These are phyloP conservation scores for Yamadazyma scolyti DNA, from an alignment of 805 yeast genomes.

Conservation along the genomic window DNA sequence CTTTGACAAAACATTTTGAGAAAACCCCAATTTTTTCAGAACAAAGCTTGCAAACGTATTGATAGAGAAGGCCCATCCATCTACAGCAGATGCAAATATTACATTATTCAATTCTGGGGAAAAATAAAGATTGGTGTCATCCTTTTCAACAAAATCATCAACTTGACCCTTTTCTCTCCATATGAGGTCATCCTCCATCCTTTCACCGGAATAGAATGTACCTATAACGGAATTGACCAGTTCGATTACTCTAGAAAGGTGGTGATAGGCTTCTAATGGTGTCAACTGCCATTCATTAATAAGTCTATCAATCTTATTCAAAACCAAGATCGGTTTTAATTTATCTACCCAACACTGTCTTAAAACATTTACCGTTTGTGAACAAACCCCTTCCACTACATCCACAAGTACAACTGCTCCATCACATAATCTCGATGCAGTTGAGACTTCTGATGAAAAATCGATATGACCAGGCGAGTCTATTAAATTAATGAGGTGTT, in stretches of 20 bases:
- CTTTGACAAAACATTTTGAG: constrained; percentile 70
- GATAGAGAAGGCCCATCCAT: constrained; percentile 97
- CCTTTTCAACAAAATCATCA: constrained; percentile 64
- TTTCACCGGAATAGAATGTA: constrained; percentile 85
- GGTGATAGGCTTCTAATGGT: constrained; percentile 81
- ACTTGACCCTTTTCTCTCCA: constrained; percentile 66
- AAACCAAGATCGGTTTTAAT: constrained; percentile 78
- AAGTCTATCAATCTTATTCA: constrained; percentile 88
- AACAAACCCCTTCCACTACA: constrained; percentile 97
- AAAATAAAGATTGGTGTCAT: constrained; percentile 80
- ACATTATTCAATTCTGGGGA: constrained; percentile 87
- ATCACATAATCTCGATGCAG: constrained; percentile 93
- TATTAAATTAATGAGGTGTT: constrained; percentile 83
- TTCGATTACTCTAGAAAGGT: constrained; percentile 74
- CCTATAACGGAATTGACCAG: constrained; percentile 96
- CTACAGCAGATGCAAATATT: constrained; percentile 84
- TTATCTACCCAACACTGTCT: constrained; percentile 96
- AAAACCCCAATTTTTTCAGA: constrained; percentile 80
- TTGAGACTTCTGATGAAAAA: constrained; percentile 92
- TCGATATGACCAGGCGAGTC: constrained; percentile 99
- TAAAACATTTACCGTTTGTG: constrained; percentile 92
- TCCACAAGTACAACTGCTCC: constrained; percentile 95
- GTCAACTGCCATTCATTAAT: constrained; percentile 77
- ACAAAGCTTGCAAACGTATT: constrained; percentile 85
- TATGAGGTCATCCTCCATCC: constrained; percentile 80